A percentile compares a stretch with the other conserved stretches of the same genome.
Conservation (phyloP, 345 rosid species). For the Citrus reticulata region DNA sequence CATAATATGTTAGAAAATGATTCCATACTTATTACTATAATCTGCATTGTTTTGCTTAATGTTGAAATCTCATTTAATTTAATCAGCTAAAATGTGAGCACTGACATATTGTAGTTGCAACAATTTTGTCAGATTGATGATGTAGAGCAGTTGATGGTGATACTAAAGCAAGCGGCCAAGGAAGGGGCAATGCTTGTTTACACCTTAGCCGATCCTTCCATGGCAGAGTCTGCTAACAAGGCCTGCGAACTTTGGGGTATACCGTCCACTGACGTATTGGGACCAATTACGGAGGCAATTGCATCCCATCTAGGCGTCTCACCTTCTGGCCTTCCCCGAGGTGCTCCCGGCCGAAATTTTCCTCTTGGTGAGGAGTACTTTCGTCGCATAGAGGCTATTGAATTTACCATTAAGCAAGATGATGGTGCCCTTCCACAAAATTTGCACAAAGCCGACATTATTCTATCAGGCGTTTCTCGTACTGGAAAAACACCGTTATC, state of each 20-base stretch:
- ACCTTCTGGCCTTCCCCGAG: constrained; percentile 83
- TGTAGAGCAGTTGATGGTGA: constrained; percentile 59
- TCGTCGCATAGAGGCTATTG: constrained; percentile 65
- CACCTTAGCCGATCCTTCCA: constrained; percentile 74
- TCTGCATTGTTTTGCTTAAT: background rate
- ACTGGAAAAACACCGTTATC: constrained; percentile 88
- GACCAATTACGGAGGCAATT: constrained; percentile 80
- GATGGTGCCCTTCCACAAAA: constrained; percentile 80
- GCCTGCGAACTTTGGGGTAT: constrained; percentile 72
- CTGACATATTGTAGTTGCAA: background rate
- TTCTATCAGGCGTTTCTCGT: constrained; percentile 82
- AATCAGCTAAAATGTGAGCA: background rate
- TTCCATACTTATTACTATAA: background rate
- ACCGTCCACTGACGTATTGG: constrained; percentile 69
- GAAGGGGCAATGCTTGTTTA: constrained; percentile 75
- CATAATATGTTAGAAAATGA: background rate
- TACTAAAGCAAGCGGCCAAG: constrained; percentile 79
- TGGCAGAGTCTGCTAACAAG: constrained; percentile 64
- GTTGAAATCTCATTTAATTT: background rate
- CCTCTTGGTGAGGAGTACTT: constrained; percentile 73
- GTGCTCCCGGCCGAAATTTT: constrained; percentile 48
- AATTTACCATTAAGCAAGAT: constrained; percentile 88
- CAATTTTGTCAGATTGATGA: constrained; percentile 56
- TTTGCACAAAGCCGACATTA: constrained; percentile 62
- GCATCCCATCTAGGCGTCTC: constrained; percentile 78